phyloP scores from a whole-genome alignment of 2,329 filamentous ascomycete genomes.

The Dothideomycetidae sp. region DNA sequence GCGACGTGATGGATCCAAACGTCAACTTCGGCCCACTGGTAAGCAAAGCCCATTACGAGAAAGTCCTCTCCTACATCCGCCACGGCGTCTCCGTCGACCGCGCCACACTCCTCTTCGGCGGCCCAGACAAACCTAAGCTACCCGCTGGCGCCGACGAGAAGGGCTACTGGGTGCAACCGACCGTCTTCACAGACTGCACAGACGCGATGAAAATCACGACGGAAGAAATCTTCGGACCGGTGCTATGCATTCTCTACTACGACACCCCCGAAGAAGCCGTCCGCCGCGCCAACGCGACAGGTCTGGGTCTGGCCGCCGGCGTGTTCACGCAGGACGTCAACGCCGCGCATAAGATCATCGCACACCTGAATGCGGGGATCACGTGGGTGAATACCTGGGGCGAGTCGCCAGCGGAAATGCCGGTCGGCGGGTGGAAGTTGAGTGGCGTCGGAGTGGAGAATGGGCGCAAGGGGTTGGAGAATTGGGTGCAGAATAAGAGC shows the following conservation, averaged over 20 bases:
- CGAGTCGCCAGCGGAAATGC: conserved; percentile 85
- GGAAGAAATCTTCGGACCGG: conserved; percentile 82
- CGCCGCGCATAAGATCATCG: conserved; percentile 55
- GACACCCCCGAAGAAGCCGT: conserved; percentile 55
- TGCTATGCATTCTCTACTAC: conserved; percentile 70
- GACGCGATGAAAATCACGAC: conserved; percentile 66
- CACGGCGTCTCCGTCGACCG: conserved; percentile 61
- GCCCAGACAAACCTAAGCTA: conserved; percentile 41
- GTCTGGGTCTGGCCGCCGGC: conserved; percentile 67
- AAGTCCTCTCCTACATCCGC: conserved; percentile 62
- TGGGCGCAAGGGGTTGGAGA: conserved; percentile 60
- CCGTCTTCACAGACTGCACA: conserved; percentile 73
- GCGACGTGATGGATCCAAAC: conserved; percentile 53
- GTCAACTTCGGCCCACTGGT: conserved; percentile 81
- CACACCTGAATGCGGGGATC: conserved; percentile 64
- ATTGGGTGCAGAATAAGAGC: conserved; percentile 78
- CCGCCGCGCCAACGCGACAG: conserved; percentile 58
- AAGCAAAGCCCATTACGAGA: conserved; percentile 57
- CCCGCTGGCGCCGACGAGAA: conserved; percentile 33
- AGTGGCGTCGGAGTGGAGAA: conserved; percentile 83
- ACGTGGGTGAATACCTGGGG: conserved; percentile 93
- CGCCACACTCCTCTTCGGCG: conserved; percentile 61
- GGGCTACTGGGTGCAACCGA: conserved; percentile 77
- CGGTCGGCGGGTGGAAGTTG: conserved; percentile 82
- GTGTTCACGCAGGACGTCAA: conserved; percentile 69